Conservation (phyloP, 1,139 yeast genomes). For the Nakaseomyces kungkrabaensis region DNA sequence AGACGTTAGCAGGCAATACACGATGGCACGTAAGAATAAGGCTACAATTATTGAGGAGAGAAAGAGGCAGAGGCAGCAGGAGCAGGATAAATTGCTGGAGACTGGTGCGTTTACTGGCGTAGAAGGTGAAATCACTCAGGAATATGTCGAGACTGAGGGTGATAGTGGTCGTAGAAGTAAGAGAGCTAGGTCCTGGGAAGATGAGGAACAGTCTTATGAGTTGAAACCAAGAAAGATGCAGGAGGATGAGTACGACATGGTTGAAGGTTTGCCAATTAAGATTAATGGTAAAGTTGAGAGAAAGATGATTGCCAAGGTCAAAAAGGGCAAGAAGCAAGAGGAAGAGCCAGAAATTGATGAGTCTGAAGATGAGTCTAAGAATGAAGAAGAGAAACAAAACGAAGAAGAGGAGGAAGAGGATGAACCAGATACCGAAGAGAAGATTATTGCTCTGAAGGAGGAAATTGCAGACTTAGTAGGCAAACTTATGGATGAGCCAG, state of each 20-base stretch:
- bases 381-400: conserved; percentile 17
- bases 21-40: conserved; percentile 25
- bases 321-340: conserved; percentile 21
- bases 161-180: conserved; percentile 13
- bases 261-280: conserved; percentile 78
- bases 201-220: conserved; percentile 64
- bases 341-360: conserved; percentile 22
- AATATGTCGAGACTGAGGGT: conserved; percentile 7
- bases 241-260: conserved; percentile 34
- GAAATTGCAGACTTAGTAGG: conserved; percentile 77
- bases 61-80: conserved; percentile 38
- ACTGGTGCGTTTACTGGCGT: conserved; percentile 37
- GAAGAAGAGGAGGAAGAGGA: conserved; percentile 36
- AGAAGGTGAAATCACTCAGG: conserved; percentile 23
- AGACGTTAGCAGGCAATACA: too few species aligned
- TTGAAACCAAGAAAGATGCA: conserved; percentile 41
- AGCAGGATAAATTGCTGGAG: conserved; percentile 41
- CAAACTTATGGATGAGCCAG: conserved; percentile 77
- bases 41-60: conserved; percentile 21
- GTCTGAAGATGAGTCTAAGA: conserved; percentile 15
- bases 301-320: conserved; percentile 33
- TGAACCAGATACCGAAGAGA: conserved; percentile 47
- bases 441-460: conserved; percentile 57
- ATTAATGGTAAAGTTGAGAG: conserved; percentile 62
- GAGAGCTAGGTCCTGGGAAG: conserved; percentile 35